A percentile compares a stretch with the other conserved stretches of the same genome.
These are phyloP conservation scores for Rhizopus arrhizus DNA, from an alignment of 371 early-diverging fungal species.

Conservation along the genomic window DNA sequence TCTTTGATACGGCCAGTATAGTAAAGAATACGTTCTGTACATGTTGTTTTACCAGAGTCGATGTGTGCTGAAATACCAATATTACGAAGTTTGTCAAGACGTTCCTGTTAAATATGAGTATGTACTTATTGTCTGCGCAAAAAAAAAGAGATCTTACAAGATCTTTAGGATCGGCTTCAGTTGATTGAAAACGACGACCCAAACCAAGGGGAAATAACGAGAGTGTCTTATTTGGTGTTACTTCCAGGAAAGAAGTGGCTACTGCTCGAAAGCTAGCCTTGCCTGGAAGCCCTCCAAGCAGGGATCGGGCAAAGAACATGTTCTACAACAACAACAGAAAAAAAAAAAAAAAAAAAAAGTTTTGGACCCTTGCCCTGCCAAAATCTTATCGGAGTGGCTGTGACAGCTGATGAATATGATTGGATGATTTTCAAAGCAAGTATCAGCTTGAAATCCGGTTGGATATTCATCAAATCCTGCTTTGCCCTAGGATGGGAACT, in stretches of 20 bases:
- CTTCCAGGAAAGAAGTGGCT: constrained; percentile 27
- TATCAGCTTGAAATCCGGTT: too few species aligned
- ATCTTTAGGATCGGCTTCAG: constrained; percentile 42
- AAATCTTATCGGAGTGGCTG: too few species aligned
- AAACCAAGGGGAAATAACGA: constrained; percentile 38
- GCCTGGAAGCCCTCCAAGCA: constrained; percentile 49
- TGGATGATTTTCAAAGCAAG: too few species aligned
- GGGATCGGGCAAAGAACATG: constrained; percentile 53
- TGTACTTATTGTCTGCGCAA: background rate
- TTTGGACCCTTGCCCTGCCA: constrained; percentile 2
- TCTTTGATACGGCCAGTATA: constrained; percentile 96
- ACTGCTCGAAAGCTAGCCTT: constrained; percentile 38
- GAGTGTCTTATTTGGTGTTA: constrained; percentile 32
- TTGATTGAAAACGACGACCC: constrained; percentile 45
- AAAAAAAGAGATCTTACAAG: constrained; percentile 28
- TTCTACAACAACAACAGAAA: constrained; percentile 10
- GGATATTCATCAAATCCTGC: too few species aligned
- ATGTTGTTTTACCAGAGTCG: constrained; percentile 97
- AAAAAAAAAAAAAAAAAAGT: constrained; percentile 7
- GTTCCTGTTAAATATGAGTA: constrained; percentile 32
- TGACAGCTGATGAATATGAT: too few species aligned
- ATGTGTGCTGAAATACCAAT: constrained; percentile 99
- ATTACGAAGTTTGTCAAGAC: constrained; percentile 78
- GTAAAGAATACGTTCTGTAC: constrained; percentile 95
- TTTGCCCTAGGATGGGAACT: too few species aligned